Base-by-base conservation (phyloP, 208 protist species). In the Entamoeba invadens region DNA sequence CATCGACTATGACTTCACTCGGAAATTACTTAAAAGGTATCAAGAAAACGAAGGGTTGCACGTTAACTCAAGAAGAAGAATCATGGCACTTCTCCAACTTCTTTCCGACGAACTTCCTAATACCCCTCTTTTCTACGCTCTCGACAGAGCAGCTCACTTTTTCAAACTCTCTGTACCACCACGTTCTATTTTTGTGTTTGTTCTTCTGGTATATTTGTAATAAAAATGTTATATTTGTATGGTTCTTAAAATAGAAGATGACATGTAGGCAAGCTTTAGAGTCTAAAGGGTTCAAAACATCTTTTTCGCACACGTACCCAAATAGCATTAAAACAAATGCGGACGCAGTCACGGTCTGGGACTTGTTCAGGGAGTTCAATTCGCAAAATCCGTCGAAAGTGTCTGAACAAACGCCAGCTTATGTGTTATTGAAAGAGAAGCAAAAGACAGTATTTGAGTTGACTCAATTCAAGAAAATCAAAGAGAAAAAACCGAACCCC, bases 241-340 rank as follows among this genome's bases (percentile, higher is more conserved):
- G n/a, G n/a, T n/a, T n/a, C n/a, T n/a, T n/a, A n/a, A n/a, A n/a
- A n/a, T n/a, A n/a, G n/a, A n/a, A n/a, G n/a, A n/a, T n/a, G n/a
- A n/a, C n/a, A n/a, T n/a, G n/a, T n/a, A n/a, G n/a, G 8, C 57
- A 87, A 87, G 57, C 57, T 16, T 35, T 87, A 42, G 57, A 87
- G 4, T 87, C 57, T 42, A 87, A 87, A n/a, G 57, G 57, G 38
- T 87, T 87, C 38, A 87, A 87, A 87, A 87, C 57, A 87, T 87
- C 57, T 10, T 87, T 87, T 12, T 87, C 57, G 38, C 57, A 87
- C 38, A 87, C 57, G 1, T 87, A 87, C 3, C 57, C 57, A 87
- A 87, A 87, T 31, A 87, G 57, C 38, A 87, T 87, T n/a, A 87
- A 87, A 87, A 87, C 57, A 87, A n/a, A 87, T n/a, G 57, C 57